Percentiles rank a stretch among this genome's conserved stretches.
Conservation (phyloP, 371 early-diverging fungal species). For the Choanephora cucurbitarum region DNA sequence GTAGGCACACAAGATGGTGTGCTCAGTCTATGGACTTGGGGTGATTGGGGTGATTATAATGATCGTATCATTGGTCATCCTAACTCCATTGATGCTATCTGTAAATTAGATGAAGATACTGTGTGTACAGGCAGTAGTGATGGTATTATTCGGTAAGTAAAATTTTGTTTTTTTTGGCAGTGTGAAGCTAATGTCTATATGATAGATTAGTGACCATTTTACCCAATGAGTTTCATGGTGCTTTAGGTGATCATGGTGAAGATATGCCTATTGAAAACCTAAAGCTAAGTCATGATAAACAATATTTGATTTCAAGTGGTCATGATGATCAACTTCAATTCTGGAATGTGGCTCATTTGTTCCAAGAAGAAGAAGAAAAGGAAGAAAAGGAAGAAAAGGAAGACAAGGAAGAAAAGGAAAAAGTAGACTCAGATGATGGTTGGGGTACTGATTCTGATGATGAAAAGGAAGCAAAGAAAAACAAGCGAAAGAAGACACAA, state of each 20-base stretch:
- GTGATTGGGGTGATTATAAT: slow-evolving; percentile 81
- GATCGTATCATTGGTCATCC: slow-evolving; percentile 87
- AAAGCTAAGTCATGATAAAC: slow-evolving; percentile 61
- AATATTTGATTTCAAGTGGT: slow-evolving; percentile 73
- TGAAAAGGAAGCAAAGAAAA: slow-evolving; percentile 26
- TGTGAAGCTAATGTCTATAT: too few species aligned
- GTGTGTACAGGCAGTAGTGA: slow-evolving; percentile 88
- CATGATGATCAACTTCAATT: slow-evolving; percentile 86
- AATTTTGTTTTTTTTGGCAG: background rate
- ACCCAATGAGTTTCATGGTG: slow-evolving; percentile 86
- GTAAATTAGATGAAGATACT: slow-evolving; percentile 75
- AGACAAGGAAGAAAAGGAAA: slow-evolving; percentile 13
- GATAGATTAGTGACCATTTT: slow-evolving; percentile 73
- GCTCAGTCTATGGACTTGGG: slow-evolving; percentile 71
- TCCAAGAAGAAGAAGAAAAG: slow-evolving; percentile 33
- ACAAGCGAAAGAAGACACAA: slow-evolving; percentile 25
- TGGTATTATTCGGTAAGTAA: slow-evolving; percentile 48
- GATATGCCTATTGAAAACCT: slow-evolving; percentile 86
- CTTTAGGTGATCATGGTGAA: slow-evolving; percentile 84
- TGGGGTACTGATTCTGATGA: slow-evolving; percentile 33
- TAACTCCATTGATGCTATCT: slow-evolving; percentile 79
- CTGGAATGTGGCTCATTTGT: slow-evolving; percentile 74
- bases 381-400: slow-evolving; percentile 33
- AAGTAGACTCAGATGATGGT: slow-evolving; percentile 15
- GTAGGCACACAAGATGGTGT: slow-evolving; percentile 88